Conservation (phyloP, 2,329 filamentous ascomycete genomes). For the Hypomyces rosellus region DNA sequence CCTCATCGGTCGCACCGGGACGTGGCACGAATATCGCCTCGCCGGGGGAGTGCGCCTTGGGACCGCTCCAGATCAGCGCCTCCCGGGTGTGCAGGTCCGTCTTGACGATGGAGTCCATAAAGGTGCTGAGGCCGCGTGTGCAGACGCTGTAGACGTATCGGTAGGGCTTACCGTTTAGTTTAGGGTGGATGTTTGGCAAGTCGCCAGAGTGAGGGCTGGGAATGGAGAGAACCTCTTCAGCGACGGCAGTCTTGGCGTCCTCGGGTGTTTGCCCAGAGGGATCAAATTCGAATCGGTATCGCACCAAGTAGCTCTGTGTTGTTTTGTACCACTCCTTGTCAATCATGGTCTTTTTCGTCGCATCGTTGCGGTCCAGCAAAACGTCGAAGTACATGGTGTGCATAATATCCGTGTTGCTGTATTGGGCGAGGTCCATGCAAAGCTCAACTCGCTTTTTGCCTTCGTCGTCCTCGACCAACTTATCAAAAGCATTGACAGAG, state of each 20-base stretch:
- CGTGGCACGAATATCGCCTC: slow-evolving; percentile 61
- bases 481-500: slow-evolving; percentile 69
- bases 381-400: slow-evolving; percentile 64
- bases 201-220: slow-evolving; percentile 52
- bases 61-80: slow-evolving; percentile 50
- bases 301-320: slow-evolving; percentile 32
- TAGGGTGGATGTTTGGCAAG: slow-evolving; percentile 59
- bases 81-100: slow-evolving; percentile 52
- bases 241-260: slow-evolving; percentile 15
- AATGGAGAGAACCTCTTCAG: slow-evolving; percentile 38
- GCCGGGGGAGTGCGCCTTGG: slow-evolving; percentile 56
- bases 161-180: slow-evolving; percentile 43
- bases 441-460: slow-evolving; percentile 38
- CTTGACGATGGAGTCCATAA: slow-evolving; percentile 60
- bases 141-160: slow-evolving; percentile 56
- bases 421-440: slow-evolving; percentile 59
- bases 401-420: slow-evolving; percentile 59
- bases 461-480: slow-evolving; percentile 34
- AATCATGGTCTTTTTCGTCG: slow-evolving; percentile 37
- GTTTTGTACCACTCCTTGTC: slow-evolving; percentile 33
- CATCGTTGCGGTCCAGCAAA: slow-evolving; percentile 47
- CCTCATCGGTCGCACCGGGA: slow-evolving; percentile 42
- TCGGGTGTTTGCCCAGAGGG: slow-evolving; percentile 4
- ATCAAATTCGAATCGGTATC: slow-evolving; percentile 38
- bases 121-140: slow-evolving; percentile 51